Evolutionary conservation across 75 land plant species (phyloP).

Genomic region (Selaginella moellendorffii): DNA sequence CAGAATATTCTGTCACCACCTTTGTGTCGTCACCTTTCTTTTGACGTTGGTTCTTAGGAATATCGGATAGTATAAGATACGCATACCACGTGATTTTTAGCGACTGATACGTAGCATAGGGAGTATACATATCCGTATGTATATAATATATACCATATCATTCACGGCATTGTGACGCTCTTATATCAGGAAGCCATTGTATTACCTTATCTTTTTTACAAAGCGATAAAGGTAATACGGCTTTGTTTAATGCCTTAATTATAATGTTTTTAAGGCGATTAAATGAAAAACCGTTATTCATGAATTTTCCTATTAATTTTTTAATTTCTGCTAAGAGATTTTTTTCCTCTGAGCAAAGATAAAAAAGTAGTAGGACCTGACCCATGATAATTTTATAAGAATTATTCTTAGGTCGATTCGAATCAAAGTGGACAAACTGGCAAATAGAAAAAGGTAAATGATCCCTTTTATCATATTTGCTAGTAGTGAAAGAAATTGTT

Average conservation of each 20-base stretch:
- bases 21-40: neutral
- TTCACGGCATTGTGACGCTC: neutral
- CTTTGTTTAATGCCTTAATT: neutral
- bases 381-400: too few relatives aligned
- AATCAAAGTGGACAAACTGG: too few relatives aligned
- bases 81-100: neutral
- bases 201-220: neutral
- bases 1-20: neutral
- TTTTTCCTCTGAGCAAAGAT: too few relatives aligned
- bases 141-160: neutral
- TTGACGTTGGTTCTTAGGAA: neutral
- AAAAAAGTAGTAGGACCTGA: too few relatives aligned
- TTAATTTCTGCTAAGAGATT: too few relatives aligned
- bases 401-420: too few relatives aligned
- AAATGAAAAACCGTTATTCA: neutral
- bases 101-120: neutral
- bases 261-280: neutral
- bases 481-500: too few relatives aligned
- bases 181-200: neutral
- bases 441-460: too few relatives aligned
- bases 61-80: neutral
- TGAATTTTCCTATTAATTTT: neutral
- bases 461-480: too few relatives aligned
- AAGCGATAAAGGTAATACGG: constrained; percentile 1
- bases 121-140: neutral